A percentile compares a stretch with the other conserved stretches of the same genome.
Evolutionary conservation across 345 rosid genomes (phyloP).

Genomic region (Salix koriyanagi): DNA sequence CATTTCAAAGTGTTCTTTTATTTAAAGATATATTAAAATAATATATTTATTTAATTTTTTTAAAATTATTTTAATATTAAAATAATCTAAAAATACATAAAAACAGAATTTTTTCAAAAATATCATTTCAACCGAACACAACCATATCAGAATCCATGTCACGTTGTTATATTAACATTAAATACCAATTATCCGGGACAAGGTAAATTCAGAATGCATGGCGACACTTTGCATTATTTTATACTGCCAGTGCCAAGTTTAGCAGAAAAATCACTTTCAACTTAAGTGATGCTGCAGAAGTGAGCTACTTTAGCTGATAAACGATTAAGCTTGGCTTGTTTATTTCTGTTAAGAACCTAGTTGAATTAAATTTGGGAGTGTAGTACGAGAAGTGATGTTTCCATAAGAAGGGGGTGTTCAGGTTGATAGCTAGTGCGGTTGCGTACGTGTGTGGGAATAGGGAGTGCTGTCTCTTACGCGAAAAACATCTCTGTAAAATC

Average conservation of each 20-base stretch:
- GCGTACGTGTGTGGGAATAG: conserved; percentile 16
- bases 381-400: background rate
- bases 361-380: too few species aligned
- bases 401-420: conserved; percentile 21
- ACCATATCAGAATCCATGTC: background rate
- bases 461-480: conserved; percentile 21
- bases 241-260: background rate
- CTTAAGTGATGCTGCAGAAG: background rate
- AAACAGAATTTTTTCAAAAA: too few species aligned
- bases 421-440: conserved; percentile 18
- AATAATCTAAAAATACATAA: too few species aligned
- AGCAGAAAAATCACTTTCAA: background rate
- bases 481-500: background rate
- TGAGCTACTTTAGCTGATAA: background rate
- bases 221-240: background rate
- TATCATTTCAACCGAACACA: too few species aligned
- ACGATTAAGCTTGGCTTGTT: background rate
- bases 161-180: background rate
- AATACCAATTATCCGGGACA: background rate
- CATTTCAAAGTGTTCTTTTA: too few species aligned
- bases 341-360: background rate
- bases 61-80: too few species aligned
- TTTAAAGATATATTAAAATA: too few species aligned
- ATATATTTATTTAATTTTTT: too few species aligned
- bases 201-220: background rate